A percentile compares a stretch with the other conserved stretches of the same genome.
Conservation (phyloP, 2,329 filamentous ascomycete species). For the Colletotrichum eleusines region DNA sequence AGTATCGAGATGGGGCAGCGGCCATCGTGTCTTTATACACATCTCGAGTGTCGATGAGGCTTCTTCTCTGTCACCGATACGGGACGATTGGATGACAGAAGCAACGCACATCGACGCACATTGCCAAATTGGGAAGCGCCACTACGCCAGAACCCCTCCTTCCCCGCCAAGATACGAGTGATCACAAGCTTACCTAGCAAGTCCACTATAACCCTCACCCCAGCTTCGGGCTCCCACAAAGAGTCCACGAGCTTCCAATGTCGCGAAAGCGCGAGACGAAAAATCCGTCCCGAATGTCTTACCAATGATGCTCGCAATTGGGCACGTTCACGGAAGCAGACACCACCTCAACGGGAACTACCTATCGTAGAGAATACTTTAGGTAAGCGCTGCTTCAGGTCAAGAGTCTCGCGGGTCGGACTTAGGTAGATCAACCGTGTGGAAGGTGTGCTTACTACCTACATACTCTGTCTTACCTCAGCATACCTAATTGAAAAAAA, state of each 20-base stretch:
- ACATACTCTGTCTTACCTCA: no score
- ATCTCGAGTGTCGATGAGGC: neutral
- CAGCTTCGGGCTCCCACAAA: neutral
- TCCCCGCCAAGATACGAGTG: neutral
- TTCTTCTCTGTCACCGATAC: neutral
- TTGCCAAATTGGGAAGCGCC: slow-evolving; percentile 19
- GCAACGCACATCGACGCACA: slow-evolving; percentile 20
- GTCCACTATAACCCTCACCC: neutral
- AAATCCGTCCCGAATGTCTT: neutral
- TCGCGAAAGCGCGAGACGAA: neutral
- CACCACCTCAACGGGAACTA: neutral
- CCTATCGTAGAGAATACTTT: neutral
- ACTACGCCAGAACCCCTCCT: neutral
- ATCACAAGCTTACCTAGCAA: slow-evolving; percentile 30
- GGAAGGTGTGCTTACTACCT: no score
- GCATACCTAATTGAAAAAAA: no score
- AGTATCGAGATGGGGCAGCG: neutral
- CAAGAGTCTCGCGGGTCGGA: neutral
- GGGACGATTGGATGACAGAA: neutral
- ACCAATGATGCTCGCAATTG: neutral
- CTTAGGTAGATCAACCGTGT: neutral
- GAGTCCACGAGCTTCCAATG: slow-evolving; percentile 23
- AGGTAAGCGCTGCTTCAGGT: neutral
- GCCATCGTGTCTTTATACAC: slow-evolving; percentile 10
- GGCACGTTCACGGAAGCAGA: neutral